Evolutionary conservation across 768 basidiomycete species (phyloP).

Genomic region (Panaeolus cyanescens): DNA sequence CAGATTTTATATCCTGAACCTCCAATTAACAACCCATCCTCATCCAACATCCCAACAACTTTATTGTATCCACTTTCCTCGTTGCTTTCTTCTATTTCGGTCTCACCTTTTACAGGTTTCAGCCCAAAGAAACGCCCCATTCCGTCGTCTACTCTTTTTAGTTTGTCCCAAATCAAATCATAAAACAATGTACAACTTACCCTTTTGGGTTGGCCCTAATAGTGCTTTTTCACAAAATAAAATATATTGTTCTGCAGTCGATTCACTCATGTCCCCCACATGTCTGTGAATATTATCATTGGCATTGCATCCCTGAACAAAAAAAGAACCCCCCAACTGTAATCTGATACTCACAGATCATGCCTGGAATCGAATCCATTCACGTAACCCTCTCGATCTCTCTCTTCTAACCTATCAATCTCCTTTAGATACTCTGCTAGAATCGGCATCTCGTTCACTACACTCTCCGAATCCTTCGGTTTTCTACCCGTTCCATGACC

Average conservation of each 20-base stretch:
- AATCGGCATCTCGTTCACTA: constrained; percentile 59
- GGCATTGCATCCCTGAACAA: constrained; percentile 7
- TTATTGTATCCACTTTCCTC: constrained; percentile 7
- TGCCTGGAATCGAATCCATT: constrained; percentile 44
- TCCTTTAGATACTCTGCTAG: constrained; percentile 47
- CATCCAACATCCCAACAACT: constrained; percentile 11
- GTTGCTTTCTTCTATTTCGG: constrained; percentile 7
- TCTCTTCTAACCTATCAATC: constrained; percentile 37
- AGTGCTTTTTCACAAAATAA: constrained; percentile 63
- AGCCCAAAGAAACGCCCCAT: constrained; percentile 13
- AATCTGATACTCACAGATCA: constrained; percentile 42
- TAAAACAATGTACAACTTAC: constrained; percentile 1
- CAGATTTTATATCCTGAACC: constrained; percentile 69
- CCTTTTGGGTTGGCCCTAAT: constrained; percentile 21
- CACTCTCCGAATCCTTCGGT: constrained; percentile 51
- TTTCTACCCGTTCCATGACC: constrained; percentile 31
- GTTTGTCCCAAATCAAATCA: constrained; percentile 6
- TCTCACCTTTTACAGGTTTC: neutral
- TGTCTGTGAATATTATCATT: constrained; percentile 40
- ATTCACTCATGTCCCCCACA: constrained; percentile 51
- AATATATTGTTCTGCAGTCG: constrained; percentile 64
- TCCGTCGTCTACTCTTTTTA: constrained; percentile 12
- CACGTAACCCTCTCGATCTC: constrained; percentile 28
- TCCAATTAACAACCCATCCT: constrained; percentile 42
- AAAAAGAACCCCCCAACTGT: neutral